Evolutionary conservation across 2,329 filamentous ascomycete genomes (phyloP).

Genomic region (Penicillium sp.): DNA sequence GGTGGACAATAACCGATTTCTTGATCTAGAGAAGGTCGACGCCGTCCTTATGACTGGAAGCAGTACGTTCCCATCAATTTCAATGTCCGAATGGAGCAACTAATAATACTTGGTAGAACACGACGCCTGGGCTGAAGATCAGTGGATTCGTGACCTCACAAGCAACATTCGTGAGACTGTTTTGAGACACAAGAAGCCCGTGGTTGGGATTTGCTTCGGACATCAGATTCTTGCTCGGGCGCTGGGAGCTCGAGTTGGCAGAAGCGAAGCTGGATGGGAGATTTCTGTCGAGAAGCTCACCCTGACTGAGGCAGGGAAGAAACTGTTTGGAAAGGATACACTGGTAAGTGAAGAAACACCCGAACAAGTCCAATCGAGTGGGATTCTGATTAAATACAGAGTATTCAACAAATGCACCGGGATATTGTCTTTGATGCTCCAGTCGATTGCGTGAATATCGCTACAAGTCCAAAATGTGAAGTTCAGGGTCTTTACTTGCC

Average conservation of each 20-base stretch:
- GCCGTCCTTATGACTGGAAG: conserved; percentile 33
- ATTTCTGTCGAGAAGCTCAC: conserved; percentile 46
- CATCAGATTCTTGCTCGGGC: conserved; percentile 52
- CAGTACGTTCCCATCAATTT: conserved; percentile 23
- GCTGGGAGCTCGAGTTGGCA: conserved; percentile 39
- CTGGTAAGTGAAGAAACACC: conserved; percentile 20
- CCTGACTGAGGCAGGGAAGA: conserved; percentile 43
- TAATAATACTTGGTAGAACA: conserved; percentile 23
- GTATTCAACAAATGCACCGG: conserved; percentile 51
- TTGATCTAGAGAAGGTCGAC: conserved; percentile 25
- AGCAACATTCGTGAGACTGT: conserved; percentile 39
- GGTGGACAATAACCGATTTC: conserved; percentile 25
- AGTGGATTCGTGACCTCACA: conserved; percentile 49
- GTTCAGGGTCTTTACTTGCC: conserved; percentile 49
- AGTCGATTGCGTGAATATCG: conserved; percentile 42
- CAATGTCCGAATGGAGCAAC: background rate
- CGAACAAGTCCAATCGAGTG: background rate
- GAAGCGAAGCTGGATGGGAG: conserved; percentile 48
- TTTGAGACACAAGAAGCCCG: conserved; percentile 25
- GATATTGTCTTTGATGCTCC: conserved; percentile 48
- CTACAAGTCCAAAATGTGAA: conserved; percentile 44
- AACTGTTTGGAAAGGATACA: conserved; percentile 38
- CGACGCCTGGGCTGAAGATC: conserved; percentile 46
- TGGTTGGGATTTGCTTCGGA: conserved; percentile 52
- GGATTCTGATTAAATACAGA: conserved; percentile 14